A percentile compares a stretch with the other conserved stretches of the same genome.
phyloP scores from a whole-genome alignment of 2,329 filamentous ascomycete species.

The Emericellopsis cladophorae region DNA sequence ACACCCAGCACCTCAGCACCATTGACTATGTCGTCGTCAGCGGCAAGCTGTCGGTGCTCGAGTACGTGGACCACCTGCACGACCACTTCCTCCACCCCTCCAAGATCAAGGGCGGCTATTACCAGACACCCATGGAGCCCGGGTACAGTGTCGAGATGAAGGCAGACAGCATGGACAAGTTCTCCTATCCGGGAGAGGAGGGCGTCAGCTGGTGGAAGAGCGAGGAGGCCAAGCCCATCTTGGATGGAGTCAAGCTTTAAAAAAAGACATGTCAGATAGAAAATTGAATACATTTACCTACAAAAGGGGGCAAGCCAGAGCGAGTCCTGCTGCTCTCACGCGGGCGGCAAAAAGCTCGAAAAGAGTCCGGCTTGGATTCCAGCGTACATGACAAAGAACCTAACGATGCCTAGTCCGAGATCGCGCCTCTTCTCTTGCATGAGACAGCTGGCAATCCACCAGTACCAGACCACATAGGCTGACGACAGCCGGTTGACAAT shows the following conservation, averaged over 20 bases:
- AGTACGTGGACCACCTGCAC: slow-evolving; percentile 88
- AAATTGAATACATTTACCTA: too few relatives aligned
- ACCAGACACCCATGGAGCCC: slow-evolving; percentile 69
- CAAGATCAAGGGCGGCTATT: slow-evolving; percentile 73
- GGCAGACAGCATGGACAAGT: slow-evolving; percentile 71
- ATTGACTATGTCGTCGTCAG: slow-evolving; percentile 86
- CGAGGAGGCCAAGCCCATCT: slow-evolving; percentile 63
- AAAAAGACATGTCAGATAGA: neutral
- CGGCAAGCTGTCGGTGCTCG: slow-evolving; percentile 69
- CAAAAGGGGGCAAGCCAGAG: too few relatives aligned
- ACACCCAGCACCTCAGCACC: slow-evolving; percentile 84
- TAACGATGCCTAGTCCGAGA: slow-evolving; percentile 30
- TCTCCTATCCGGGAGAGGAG: slow-evolving; percentile 61
- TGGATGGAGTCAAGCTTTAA: slow-evolving; percentile 48
- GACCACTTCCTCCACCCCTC: slow-evolving; percentile 83
- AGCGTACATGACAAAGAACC: slow-evolving; percentile 71
- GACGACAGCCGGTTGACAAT: slow-evolving; percentile 85
- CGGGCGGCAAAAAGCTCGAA: slow-evolving; percentile 78
- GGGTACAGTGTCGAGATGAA: slow-evolving; percentile 95
- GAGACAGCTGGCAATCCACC: slow-evolving; percentile 52
- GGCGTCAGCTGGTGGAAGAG: slow-evolving; percentile 79
- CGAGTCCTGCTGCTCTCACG: neutral
- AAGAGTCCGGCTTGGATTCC: slow-evolving; percentile 74
- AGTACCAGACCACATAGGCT: slow-evolving; percentile 82
- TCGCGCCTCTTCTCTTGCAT: slow-evolving; percentile 16